phyloP scores from a whole-genome alignment of 257 asterid genomes.

The Ocimum tenuiflorum region DNA sequence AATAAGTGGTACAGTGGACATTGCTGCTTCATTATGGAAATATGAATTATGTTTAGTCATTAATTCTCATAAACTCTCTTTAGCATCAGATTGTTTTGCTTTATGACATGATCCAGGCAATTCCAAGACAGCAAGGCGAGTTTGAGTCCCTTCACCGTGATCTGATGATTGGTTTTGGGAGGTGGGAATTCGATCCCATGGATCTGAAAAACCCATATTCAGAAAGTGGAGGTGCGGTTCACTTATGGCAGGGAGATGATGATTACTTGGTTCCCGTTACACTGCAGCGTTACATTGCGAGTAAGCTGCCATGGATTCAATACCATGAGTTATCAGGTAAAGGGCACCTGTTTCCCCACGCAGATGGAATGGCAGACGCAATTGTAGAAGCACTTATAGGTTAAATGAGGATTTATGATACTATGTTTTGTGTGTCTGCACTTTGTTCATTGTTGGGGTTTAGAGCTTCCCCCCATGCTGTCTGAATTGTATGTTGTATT shows the following conservation, averaged over 20 bases:
- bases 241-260: slow-evolving; percentile 84
- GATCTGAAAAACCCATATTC: slow-evolving; percentile 58
- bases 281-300: slow-evolving; percentile 56
- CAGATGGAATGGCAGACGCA: slow-evolving; percentile 48
- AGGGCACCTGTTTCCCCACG: slow-evolving; percentile 62
- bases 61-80: not conserved
- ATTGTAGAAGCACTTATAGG: slow-evolving; percentile 45
- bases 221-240: slow-evolving; percentile 51
- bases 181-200: slow-evolving; percentile 76
- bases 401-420: slow-evolving; percentile 15
- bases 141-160: slow-evolving; percentile 68
- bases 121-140: slow-evolving; percentile 70
- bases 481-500: not conserved
- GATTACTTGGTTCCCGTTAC: slow-evolving; percentile 56
- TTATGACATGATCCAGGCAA: slow-evolving; percentile 32
- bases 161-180: slow-evolving; percentile 55
- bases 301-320: slow-evolving; percentile 65
- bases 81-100: not conserved
- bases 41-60: too few species aligned
- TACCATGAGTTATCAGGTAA: slow-evolving; percentile 72
- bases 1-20: too few species aligned
- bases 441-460: not conserved
- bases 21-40: too few species aligned
- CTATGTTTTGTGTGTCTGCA: not conserved
- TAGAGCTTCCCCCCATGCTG: not conserved